Percentiles rank a stretch among this genome's conserved stretches.
These are phyloP conservation scores for Fusarium secorum DNA, from an alignment of 2,329 filamentous ascomycete species.

Conservation along the genomic window DNA sequence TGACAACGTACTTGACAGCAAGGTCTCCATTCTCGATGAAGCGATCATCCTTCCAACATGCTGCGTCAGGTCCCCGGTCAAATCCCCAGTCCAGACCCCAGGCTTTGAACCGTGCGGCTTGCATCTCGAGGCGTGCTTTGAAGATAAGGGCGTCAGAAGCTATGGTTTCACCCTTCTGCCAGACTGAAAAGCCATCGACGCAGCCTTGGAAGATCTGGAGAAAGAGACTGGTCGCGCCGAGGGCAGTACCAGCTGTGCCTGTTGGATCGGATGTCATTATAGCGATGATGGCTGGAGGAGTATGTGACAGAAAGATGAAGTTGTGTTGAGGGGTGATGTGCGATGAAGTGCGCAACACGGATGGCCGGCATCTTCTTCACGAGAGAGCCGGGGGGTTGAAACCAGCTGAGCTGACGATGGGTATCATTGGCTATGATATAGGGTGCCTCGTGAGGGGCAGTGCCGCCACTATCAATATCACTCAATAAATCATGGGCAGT, in stretches of 20 bases:
- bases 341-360: background rate
- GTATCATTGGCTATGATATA: background rate
- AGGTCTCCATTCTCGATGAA: background rate
- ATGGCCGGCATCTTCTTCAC: rapidly evolving
- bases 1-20: background rate
- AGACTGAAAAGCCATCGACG: background rate
- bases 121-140: background rate
- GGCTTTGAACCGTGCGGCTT: background rate
- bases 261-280: background rate
- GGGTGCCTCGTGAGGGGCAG: background rate
- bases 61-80: background rate
- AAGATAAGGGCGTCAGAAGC: background rate
- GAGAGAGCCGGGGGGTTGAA: background rate
- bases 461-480: background rate
- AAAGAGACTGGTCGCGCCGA: background rate
- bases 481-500: background rate
- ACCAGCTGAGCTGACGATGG: background rate
- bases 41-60: background rate
- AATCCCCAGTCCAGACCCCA: background rate
- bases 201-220: background rate
- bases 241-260: background rate
- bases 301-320: no score
- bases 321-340: no score
- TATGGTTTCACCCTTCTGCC: background rate
- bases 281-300: no score